Conservation (phyloP, 345 rosid species). For the Lenwebbia sp. region DNA sequence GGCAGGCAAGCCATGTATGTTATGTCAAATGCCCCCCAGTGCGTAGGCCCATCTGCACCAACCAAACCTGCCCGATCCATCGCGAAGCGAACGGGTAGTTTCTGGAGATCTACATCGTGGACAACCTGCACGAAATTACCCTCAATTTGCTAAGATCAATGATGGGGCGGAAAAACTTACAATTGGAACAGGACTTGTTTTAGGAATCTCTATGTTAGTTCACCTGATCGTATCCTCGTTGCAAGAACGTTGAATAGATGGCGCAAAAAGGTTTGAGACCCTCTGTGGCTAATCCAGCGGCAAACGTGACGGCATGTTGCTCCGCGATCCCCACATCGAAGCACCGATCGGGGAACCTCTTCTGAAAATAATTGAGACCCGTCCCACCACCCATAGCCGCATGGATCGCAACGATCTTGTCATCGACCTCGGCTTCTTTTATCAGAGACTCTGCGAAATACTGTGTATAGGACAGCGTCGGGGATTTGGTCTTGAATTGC, state of each 20-base stretch:
- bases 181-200: not conserved
- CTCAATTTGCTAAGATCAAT: not conserved
- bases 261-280: slow-evolving; percentile 79
- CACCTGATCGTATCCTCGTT: slow-evolving; percentile 74
- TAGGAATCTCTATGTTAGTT: not conserved
- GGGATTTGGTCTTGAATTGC: slow-evolving; percentile 43
- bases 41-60: slow-evolving; percentile 80
- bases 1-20: slow-evolving; percentile 74
- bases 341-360: slow-evolving; percentile 62
- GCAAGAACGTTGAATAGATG: slow-evolving; percentile 69
- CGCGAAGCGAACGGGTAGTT: slow-evolving; percentile 60
- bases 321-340: slow-evolving; percentile 73
- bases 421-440: slow-evolving; percentile 53
- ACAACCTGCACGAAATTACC: slow-evolving; percentile 31
- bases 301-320: slow-evolving; percentile 77
- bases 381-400: slow-evolving; percentile 90
- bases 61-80: slow-evolving; percentile 68
- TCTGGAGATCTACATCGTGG: slow-evolving; percentile 79
- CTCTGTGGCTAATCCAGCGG: slow-evolving; percentile 68
- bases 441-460: slow-evolving; percentile 61
- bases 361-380: slow-evolving; percentile 62
- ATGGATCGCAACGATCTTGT: slow-evolving; percentile 57
- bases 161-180: not conserved
- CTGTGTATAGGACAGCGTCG: slow-evolving; percentile 46
- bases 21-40: slow-evolving; percentile 67